These are phyloP conservation scores for Malus hybrid DNA, from an alignment of 331 rosid species.

Conservation along the genomic window DNA sequence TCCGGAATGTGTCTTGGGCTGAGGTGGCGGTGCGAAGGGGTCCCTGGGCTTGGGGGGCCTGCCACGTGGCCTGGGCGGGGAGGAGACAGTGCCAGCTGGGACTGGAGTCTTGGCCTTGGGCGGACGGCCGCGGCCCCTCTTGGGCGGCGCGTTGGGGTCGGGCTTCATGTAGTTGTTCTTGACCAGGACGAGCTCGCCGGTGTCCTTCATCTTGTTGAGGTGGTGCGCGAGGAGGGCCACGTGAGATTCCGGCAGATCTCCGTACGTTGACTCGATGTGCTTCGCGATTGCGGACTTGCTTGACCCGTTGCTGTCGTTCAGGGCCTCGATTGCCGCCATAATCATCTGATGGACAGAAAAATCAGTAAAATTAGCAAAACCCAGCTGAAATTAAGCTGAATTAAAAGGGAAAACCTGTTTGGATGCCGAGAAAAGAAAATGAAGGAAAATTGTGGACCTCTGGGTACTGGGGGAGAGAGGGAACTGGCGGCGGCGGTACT, in stretches of 20 bases:
- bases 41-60: constrained; percentile 47
- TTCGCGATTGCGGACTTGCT: constrained; percentile 37
- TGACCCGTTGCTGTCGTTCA: constrained; percentile 30
- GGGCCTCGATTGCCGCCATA: constrained; percentile 39
- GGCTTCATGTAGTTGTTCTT: constrained; percentile 52
- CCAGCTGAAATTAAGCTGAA: not conserved
- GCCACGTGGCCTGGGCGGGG: constrained; percentile 42
- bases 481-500: constrained; percentile 1
- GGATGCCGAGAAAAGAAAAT: not conserved
- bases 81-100: constrained; percentile 3
- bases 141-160: constrained; percentile 39
- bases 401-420: not conserved
- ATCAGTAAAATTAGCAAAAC: not conserved
- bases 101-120: constrained; percentile 33
- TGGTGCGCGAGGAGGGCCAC: constrained; percentile 28
- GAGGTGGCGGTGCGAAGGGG: constrained; percentile 31
- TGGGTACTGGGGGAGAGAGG: constrained; percentile 31
- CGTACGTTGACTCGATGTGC: constrained; percentile 36
- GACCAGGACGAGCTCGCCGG: constrained; percentile 30
- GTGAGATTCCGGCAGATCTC: constrained; percentile 35
- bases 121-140: constrained; percentile 51
- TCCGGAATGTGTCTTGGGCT: constrained; percentile 19
- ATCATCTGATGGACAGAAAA: constrained; percentile 21
- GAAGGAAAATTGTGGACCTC: constrained; percentile 19
- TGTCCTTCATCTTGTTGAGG: constrained; percentile 33